Evolutionary conservation across 345 rosid species (phyloP).

Genomic region (Pseudoturritis turrita): DNA sequence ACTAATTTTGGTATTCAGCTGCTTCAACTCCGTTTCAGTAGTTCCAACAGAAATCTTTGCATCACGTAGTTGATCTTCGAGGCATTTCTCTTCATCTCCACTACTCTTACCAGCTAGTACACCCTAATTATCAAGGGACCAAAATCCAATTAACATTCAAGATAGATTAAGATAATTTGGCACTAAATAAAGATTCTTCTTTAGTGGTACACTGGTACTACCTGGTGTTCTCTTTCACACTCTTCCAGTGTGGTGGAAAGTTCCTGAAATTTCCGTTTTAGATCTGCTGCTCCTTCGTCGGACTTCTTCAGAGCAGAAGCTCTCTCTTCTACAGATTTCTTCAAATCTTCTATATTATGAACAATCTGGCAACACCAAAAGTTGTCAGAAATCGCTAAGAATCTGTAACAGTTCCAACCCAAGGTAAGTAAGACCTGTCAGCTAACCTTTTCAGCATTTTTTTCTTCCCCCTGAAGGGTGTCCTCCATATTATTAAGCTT

Average conservation of each 20-base stretch:
- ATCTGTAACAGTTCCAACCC: neutral
- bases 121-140: conserved; percentile 49
- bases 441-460: conserved; percentile 72
- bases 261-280: conserved; percentile 60
- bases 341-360: conserved; percentile 69
- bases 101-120: conserved; percentile 93
- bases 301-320: conserved; percentile 64
- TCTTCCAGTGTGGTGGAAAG: conserved; percentile 70
- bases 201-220: conserved; percentile 20
- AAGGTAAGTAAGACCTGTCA: neutral
- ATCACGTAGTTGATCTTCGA: conserved; percentile 92
- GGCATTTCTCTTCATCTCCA: conserved; percentile 94
- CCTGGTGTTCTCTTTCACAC: conserved; percentile 88
- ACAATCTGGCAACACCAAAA: conserved; percentile 48
- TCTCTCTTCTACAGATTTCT: conserved; percentile 67
- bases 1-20: conserved; percentile 72
- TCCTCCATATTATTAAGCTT: conserved; percentile 74
- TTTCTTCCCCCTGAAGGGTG: conserved; percentile 60
- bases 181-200: neutral
- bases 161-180: neutral
- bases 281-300: conserved; percentile 80
- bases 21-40: conserved; percentile 82
- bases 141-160: conserved; percentile 13
- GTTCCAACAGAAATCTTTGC: conserved; percentile 89
- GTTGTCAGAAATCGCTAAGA: conserved; percentile 9